phyloP scores from a whole-genome alignment of 257 asterid genomes.

The Solanum pinnatisectum region DNA sequence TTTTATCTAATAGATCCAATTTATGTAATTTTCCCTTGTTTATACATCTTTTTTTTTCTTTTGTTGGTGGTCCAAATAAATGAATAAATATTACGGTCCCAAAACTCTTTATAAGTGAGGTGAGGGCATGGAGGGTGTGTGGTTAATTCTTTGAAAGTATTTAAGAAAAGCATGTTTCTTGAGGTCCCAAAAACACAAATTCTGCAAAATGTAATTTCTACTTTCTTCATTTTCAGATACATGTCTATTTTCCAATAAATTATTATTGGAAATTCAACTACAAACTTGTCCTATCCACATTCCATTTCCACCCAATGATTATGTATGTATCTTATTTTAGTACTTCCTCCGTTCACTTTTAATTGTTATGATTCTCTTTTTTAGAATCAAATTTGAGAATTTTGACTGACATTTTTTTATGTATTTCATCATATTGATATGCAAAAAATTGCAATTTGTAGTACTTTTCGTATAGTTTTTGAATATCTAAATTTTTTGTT shows the following conservation, averaged over 20 bases:
- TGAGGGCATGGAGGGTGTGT: neutral
- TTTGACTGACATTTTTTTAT: no score
- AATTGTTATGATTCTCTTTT: no score
- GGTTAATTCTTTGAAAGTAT: neutral
- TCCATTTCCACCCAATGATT: neutral
- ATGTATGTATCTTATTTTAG: neutral
- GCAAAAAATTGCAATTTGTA: no score
- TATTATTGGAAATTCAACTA: neutral
- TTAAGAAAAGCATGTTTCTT: neutral
- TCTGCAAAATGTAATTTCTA: neutral
- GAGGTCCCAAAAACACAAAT: slow-evolving; percentile 5
- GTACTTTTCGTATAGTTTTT: no score
- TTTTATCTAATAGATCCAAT: neutral
- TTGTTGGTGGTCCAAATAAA: slow-evolving; percentile 22
- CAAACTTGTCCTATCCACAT: neutral
- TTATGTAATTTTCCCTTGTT: neutral
- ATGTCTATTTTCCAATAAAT: neutral
- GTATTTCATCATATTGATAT: no score
- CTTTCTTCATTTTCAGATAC: neutral
- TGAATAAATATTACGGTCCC: slow-evolving; percentile 23
- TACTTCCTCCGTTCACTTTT: no score
- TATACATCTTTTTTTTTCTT: neutral
- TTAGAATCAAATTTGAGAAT: no score
- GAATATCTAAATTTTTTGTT: no score
- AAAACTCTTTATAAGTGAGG: neutral